Conservation (phyloP, 805 yeast genomes). For the Yamadazyma ubonensis region DNA sequence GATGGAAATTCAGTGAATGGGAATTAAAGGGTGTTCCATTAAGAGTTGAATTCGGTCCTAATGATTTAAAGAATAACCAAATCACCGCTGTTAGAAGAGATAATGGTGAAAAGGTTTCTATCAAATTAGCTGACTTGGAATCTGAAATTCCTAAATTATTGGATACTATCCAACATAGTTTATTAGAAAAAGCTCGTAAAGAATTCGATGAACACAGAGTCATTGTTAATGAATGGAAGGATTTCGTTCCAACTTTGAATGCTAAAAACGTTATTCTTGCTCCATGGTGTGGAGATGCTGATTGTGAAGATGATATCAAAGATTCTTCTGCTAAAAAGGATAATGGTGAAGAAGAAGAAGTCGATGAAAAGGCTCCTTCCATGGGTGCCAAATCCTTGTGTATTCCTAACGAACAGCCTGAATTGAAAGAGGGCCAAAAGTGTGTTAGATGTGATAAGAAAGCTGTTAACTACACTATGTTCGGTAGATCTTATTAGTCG, state of each 20-base stretch:
- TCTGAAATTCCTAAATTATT: conserved; percentile 69
- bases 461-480: conserved; percentile 87
- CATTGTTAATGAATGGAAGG: conserved; percentile 79
- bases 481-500: conserved; percentile 87
- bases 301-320: conserved; percentile 96
- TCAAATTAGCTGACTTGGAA: conserved; percentile 59
- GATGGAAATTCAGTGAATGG: conserved; percentile 98
- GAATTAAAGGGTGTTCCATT: conserved; percentile 95
- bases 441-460: conserved; percentile 81
- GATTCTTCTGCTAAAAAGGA: conserved; percentile 79
- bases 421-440: conserved; percentile 70
- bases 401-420: conserved; percentile 93
- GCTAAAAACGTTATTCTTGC: conserved; percentile 85
- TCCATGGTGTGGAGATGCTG: conserved; percentile 96
- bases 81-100: conserved; percentile 93
- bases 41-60: conserved; percentile 95
- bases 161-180: conserved; percentile 74
- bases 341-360: conserved; percentile 79
- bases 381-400: conserved; percentile 99
- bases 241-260: conserved; percentile 90
- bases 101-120: conserved; percentile 69
- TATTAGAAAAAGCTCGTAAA: conserved; percentile 77
- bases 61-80: conserved; percentile 77
- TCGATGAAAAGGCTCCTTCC: conserved; percentile 94
- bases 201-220: conserved; percentile 83